Evolutionary conservation across 495 filamentous ascomycete genomes (phyloP).

Genomic region (Podospora tetraspora): DNA sequence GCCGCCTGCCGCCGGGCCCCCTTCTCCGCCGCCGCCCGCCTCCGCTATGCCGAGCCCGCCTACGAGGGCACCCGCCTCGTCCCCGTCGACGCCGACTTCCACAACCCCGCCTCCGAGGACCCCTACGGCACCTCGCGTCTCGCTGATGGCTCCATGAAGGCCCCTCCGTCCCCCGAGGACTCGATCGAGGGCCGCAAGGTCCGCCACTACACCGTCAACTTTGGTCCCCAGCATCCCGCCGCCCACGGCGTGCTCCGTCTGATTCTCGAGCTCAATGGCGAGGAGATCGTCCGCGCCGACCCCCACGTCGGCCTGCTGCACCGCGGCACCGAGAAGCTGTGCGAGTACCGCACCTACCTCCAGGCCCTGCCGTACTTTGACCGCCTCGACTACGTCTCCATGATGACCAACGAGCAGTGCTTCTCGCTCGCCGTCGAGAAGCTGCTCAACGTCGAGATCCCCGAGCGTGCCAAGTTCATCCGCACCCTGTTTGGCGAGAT

Average conservation of each 20-base stretch:
- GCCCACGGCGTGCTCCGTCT: conserved; percentile 97
- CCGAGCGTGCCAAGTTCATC: conserved; percentile 93
- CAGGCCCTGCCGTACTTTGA: conserved; percentile 99
- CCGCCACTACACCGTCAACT: conserved; percentile 99
- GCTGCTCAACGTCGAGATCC: conserved; percentile 94
- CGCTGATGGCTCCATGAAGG: conserved; percentile 20
- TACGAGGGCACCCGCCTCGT: conserved; percentile 63
- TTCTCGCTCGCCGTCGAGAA: conserved; percentile 95
- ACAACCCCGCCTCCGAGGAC: conserved; percentile 34
- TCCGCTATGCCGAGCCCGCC: conserved; percentile 53
- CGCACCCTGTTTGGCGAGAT: conserved; percentile 95
- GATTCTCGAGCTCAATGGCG: conserved; percentile 96
- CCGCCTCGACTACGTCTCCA: conserved; percentile 96
- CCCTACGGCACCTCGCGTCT: conserved; percentile 32
- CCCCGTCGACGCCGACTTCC: conserved; percentile 61
- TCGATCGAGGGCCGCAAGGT: conserved; percentile 72
- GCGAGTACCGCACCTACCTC: conserved; percentile 99
- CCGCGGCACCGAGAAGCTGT: conserved; percentile 98
- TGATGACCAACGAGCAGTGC: conserved; percentile 99
- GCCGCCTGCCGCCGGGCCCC: conserved; percentile 42
- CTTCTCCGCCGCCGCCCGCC: conserved; percentile 63
- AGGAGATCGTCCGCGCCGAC: conserved; percentile 94
- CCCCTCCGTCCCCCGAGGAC: conserved; percentile 27
- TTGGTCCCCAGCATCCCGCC: conserved; percentile 97
- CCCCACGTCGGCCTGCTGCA: conserved; percentile 96